Evolutionary conservation across 2,329 filamentous ascomycete species (phyloP).

Genomic region (Aureobasidium sp.): DNA sequence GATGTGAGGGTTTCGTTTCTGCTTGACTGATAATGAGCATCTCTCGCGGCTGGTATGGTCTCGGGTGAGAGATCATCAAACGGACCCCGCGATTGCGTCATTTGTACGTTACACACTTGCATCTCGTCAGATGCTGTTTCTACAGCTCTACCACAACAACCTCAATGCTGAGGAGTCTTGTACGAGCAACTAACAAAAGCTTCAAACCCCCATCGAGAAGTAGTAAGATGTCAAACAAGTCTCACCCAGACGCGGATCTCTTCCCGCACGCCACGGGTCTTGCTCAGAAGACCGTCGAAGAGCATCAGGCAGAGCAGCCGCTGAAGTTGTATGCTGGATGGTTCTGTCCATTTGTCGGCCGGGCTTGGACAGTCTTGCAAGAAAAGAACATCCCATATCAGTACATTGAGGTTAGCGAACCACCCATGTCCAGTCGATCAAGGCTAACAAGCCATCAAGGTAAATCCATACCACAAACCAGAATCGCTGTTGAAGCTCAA

Average conservation of each 20-base stretch:
- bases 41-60: background rate
- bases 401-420: conserved; percentile 31
- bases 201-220: background rate
- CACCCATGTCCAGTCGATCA: background rate
- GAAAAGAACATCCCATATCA: conserved; percentile 80
- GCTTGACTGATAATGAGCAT: background rate
- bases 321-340: conserved; percentile 39
- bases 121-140: background rate
- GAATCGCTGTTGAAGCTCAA: conserved; percentile 75
- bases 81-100: conserved; percentile 21
- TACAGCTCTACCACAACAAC: background rate
- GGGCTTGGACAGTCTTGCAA: conserved; percentile 76
- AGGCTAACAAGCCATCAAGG: conserved; percentile 48
- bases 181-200: background rate
- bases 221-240: conserved; percentile 14
- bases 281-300: conserved; percentile 42
- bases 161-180: background rate
- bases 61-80: background rate
- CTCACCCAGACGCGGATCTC: conserved; percentile 47
- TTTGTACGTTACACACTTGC: background rate
- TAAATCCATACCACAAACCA: conserved; percentile 82
- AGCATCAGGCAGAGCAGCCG: conserved; percentile 33
- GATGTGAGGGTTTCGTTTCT: conserved; percentile 30
- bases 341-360: conserved; percentile 70
- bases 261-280: conserved; percentile 50